A percentile compares a stretch with the other conserved stretches of the same genome.
Conservation (phyloP, 169 alveolate species). For the Eimeria sp. region DNA sequence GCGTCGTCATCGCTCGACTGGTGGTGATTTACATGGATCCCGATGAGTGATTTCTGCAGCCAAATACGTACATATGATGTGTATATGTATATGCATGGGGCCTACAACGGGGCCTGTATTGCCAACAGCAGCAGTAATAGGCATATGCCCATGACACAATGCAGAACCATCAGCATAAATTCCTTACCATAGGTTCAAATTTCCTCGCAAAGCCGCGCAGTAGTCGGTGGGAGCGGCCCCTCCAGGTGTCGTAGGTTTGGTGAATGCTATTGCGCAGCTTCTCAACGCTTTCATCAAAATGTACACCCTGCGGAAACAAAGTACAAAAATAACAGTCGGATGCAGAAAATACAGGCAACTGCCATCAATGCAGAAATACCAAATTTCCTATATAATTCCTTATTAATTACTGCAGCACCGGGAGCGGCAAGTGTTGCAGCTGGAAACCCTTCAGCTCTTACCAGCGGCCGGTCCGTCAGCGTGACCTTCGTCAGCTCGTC, state of each 20-base stretch:
- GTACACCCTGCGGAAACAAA: constrained; percentile 74
- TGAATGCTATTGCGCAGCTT: constrained; percentile 87
- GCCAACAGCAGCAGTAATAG: no score
- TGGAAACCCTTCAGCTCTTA: constrained; percentile 34
- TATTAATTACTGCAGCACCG: neutral
- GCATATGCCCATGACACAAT: no score
- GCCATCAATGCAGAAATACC: neutral
- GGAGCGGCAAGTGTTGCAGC: neutral
- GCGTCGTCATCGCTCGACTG: constrained; percentile 75
- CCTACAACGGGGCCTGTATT: no score
- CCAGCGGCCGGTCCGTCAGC: constrained; percentile 92
- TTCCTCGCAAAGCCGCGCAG: constrained; percentile 88
- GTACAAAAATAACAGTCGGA: neutral
- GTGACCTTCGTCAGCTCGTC: constrained; percentile 93
- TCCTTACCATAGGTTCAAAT: constrained; percentile 88
- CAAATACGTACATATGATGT: neutral
- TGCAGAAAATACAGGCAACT: neutral
- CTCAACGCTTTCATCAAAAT: constrained; percentile 89
- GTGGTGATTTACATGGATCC: constrained; percentile 62
- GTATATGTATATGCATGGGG: neutral
- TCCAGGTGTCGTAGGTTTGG: constrained; percentile 87
- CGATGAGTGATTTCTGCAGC: constrained; percentile 60
- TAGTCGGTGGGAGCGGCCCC: constrained; percentile 86
- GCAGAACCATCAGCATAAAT: neutral
- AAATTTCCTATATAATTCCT: neutral